Evolutionary conservation across 768 basidiomycete species (phyloP).

Genomic region (Lentinula detonsa): DNA sequence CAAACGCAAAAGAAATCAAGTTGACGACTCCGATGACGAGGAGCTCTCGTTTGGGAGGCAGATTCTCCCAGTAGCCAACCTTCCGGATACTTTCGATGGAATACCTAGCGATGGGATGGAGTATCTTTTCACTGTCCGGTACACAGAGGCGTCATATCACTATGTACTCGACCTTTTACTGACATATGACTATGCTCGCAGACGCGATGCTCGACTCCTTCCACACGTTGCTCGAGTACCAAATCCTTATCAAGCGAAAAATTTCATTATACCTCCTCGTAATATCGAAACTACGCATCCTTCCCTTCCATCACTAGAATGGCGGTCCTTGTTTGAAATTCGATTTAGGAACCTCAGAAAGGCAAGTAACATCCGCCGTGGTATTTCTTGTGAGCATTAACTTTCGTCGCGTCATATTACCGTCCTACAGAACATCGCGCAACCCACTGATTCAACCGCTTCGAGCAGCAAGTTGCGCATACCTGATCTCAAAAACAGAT

Average conservation of each 20-base stretch:
- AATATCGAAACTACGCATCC: conserved; percentile 20
- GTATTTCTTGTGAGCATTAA: not conserved
- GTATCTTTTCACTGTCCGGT: conserved; percentile 82
- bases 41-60: conserved; percentile 60
- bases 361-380: conserved; percentile 28
- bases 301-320: conserved; percentile 58
- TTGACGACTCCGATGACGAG: conserved; percentile 52
- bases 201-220: conserved; percentile 64
- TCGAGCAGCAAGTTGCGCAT: conserved; percentile 30
- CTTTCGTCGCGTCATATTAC: not conserved
- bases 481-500: conserved; percentile 68
- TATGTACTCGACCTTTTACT: not conserved
- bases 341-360: conserved; percentile 64
- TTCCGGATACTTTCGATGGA: conserved; percentile 62
- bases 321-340: conserved; percentile 52
- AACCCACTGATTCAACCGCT: conserved; percentile 40
- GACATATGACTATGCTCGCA: conserved; percentile 18
- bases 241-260: conserved; percentile 59
- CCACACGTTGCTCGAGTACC: conserved; percentile 58
- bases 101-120: conserved; percentile 69
- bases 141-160: conserved; percentile 11
- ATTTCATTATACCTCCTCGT: conserved; percentile 17
- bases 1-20: conserved; percentile 54
- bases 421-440: conserved; percentile 52
- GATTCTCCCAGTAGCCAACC: conserved; percentile 74